Percentiles rank a stretch among this genome's conserved stretches.
phyloP scores from a whole-genome alignment of 495 filamentous ascomycete genomes.

The Aspergillus cristatus region DNA sequence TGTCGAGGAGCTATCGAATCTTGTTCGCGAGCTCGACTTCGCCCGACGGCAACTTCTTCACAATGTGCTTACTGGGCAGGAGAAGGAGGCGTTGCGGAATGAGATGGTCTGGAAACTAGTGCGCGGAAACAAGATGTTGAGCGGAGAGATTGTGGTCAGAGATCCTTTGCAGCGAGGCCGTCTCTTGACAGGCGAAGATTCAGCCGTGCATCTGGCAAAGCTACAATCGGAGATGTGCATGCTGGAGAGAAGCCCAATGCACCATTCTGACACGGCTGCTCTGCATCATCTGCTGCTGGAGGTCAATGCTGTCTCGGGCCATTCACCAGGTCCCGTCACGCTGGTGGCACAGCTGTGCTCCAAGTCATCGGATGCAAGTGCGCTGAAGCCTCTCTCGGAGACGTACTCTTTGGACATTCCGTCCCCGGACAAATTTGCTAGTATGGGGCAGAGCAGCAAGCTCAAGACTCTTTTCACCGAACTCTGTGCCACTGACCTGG shows the following conservation, averaged over 20 bases:
- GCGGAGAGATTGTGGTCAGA: slow-evolving; percentile 85
- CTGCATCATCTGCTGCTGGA: slow-evolving; percentile 82
- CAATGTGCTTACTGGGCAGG: slow-evolving; percentile 78
- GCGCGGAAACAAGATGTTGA: slow-evolving; percentile 83
- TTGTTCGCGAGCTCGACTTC: slow-evolving; percentile 73
- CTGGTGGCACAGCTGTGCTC: slow-evolving; percentile 73
- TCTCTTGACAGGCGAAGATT: slow-evolving; percentile 84
- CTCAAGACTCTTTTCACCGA: slow-evolving; percentile 85
- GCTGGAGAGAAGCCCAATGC: slow-evolving; percentile 65
- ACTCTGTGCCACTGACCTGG: slow-evolving; percentile 71
- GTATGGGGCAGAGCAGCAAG: slow-evolving; percentile 47
- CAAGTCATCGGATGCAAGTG: slow-evolving; percentile 47
- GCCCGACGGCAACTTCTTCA: slow-evolving; percentile 83
- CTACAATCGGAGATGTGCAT: slow-evolving; percentile 95
- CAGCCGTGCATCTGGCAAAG: slow-evolving; percentile 80
- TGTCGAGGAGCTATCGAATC: slow-evolving; percentile 68
- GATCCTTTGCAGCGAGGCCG: slow-evolving; percentile 76
- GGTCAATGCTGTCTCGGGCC: slow-evolving; percentile 67
- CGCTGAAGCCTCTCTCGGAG: slow-evolving; percentile 66
- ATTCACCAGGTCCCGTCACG: slow-evolving; percentile 59
- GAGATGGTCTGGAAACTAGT: slow-evolving; percentile 93
- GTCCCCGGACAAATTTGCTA: slow-evolving; percentile 55
- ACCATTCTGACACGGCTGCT: slow-evolving; percentile 56
- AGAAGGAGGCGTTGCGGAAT: slow-evolving; percentile 67
- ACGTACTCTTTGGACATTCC: slow-evolving; percentile 73